Evolutionary conservation across 306 rosid genomes (phyloP).

Genomic region (Leucaena leucocephala): DNA sequence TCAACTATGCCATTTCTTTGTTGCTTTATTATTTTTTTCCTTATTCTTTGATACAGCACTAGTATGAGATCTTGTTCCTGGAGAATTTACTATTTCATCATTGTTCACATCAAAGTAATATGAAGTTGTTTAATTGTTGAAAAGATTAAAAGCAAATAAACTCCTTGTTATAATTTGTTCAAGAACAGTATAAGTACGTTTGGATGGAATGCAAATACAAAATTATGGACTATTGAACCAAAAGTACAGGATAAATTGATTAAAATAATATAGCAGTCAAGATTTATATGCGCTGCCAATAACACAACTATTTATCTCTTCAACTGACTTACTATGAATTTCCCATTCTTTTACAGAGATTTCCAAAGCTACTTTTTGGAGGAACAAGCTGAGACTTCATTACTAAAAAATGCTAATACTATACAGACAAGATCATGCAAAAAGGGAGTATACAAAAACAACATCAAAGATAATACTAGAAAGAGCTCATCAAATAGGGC

Average conservation of each 20-base stretch:
- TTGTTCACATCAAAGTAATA: background rate
- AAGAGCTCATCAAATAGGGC: background rate
- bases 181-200: background rate
- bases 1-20: background rate
- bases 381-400: background rate
- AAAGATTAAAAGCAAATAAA: background rate
- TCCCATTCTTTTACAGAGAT: background rate
- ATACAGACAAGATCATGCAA: background rate
- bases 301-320: background rate
- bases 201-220: background rate
- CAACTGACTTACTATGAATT: background rate
- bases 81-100: background rate
- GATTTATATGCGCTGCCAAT: background rate
- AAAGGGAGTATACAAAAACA: background rate
- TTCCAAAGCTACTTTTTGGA: background rate
- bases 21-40: background rate
- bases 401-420: background rate
- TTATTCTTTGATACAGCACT: background rate
- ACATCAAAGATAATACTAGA: background rate
- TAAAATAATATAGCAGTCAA: background rate
- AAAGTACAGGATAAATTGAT: background rate
- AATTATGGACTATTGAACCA: background rate
- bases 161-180: background rate
- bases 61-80: background rate
- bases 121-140: background rate